These are phyloP conservation scores for Coemansia javaensis DNA, from an alignment of 192 early-diverging fungal genomes.

Conservation along the genomic window DNA sequence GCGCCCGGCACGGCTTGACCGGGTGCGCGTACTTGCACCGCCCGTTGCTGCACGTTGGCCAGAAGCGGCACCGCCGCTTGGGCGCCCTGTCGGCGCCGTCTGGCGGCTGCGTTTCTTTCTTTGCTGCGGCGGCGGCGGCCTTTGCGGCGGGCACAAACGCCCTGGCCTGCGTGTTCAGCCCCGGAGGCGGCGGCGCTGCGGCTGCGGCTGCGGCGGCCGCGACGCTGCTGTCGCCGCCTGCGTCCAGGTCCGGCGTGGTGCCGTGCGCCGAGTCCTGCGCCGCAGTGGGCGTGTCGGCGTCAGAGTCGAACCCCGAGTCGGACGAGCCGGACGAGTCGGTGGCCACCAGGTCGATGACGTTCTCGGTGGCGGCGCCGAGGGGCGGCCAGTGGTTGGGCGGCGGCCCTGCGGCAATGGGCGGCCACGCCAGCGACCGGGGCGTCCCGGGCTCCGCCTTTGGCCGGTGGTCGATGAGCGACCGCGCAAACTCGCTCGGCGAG, in stretches of 20 bases:
- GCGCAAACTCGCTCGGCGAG: slow-evolving; percentile 41
- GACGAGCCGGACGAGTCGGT: slow-evolving; percentile 27
- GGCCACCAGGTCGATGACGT: slow-evolving; percentile 13
- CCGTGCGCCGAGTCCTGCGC: not conserved
- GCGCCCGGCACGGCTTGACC: slow-evolving; percentile 17
- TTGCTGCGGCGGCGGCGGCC: not conserved
- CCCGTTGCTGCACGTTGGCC: slow-evolving; percentile 47
- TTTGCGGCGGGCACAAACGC: slow-evolving; percentile 26
- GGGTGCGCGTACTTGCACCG: slow-evolving; percentile 50
- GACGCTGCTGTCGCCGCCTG: not conserved
- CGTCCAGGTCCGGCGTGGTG: no score
- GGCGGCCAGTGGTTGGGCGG: no score
- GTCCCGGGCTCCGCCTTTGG: not conserved
- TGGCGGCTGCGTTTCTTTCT: not conserved
- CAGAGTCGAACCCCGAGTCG: slow-evolving; percentile 35
- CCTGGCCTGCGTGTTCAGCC: slow-evolving; percentile 29
- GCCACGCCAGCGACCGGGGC: slow-evolving; percentile 3
- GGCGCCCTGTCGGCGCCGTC: not conserved
- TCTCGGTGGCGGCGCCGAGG: slow-evolving; percentile 11
- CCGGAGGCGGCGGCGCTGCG: not conserved
- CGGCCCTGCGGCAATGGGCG: no score
- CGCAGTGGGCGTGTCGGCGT: not conserved
- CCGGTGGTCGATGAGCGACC: slow-evolving; percentile 27
- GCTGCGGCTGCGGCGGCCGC: not conserved
- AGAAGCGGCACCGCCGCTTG: slow-evolving; percentile 47